Evolutionary conservation across 371 early-diverging fungal species (phyloP).

Genomic region (Mortierella sp.): DNA sequence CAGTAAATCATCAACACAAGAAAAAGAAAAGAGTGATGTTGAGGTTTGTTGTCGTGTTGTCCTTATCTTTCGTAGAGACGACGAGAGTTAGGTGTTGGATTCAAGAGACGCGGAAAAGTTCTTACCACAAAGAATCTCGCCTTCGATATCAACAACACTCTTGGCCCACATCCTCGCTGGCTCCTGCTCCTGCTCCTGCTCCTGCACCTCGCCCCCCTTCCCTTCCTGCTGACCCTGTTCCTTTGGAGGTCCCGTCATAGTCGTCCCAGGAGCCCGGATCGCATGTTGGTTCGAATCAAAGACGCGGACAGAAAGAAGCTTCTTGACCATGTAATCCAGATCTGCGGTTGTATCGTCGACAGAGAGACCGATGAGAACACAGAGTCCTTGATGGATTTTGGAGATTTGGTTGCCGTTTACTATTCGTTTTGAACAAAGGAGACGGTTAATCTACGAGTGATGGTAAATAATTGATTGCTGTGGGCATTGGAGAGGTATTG

Average conservation of each 20-base stretch:
- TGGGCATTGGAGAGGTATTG: background rate
- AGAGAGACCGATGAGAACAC: conserved; percentile 83
- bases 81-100: no score
- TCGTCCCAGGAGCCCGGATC: background rate
- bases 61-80: no score
- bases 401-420: conserved; percentile 80
- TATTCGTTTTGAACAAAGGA: conserved; percentile 12
- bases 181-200: background rate
- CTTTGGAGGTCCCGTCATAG: background rate
- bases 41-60: background rate
- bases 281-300: conserved; percentile 71
- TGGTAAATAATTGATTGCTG: background rate
- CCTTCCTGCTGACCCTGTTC: background rate
- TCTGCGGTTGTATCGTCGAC: conserved; percentile 82
- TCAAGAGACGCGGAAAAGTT: background rate
- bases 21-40: background rate
- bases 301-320: conserved; percentile 82
- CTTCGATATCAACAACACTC: conserved; percentile 77
- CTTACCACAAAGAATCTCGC: conserved; percentile 83
- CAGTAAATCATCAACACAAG: no score
- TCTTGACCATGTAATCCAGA: conserved; percentile 80
- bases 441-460: background rate
- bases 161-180: conserved; percentile 77
- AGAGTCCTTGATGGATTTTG: conserved; percentile 81
- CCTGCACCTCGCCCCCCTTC: background rate